Evolutionary conservation across 768 basidiomycete genomes (phyloP).

Genomic region (Polyporus arcularius): DNA sequence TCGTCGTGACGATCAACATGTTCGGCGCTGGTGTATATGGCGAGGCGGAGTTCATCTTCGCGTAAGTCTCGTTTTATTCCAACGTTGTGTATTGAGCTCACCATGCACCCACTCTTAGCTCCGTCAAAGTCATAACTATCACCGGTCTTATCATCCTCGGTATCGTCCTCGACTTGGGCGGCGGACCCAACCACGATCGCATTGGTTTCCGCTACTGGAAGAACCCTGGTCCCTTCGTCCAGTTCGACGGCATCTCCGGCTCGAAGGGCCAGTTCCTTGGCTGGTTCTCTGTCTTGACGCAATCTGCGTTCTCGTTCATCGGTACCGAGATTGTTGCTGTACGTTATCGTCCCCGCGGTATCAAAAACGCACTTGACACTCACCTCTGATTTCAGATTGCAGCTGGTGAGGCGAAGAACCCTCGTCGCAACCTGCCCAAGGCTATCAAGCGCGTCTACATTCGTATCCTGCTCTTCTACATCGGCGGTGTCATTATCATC

Average conservation of each 20-base stretch:
- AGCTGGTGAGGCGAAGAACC: constrained; percentile 91
- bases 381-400: constrained; percentile 57
- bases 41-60: constrained; percentile 86
- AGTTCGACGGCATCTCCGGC: constrained; percentile 65
- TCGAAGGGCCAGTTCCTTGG: constrained; percentile 76
- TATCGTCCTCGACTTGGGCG: constrained; percentile 82
- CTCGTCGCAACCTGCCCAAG: constrained; percentile 64
- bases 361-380: neutral
- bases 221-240: constrained; percentile 85
- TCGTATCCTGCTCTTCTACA: constrained; percentile 72
- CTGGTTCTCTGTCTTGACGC: constrained; percentile 70
- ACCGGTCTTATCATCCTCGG: constrained; percentile 59
- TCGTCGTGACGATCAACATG: constrained; percentile 77
- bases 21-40: constrained; percentile 79
- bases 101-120: constrained; percentile 33
- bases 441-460: constrained; percentile 64
- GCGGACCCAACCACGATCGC: constrained; percentile 80
- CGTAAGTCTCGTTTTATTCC: constrained; percentile 39
- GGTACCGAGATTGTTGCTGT: constrained; percentile 95
- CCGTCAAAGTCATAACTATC: constrained; percentile 90
- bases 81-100: neutral
- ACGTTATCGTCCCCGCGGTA: constrained; percentile 27
- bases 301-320: constrained; percentile 92
- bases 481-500: constrained; percentile 68
- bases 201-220: constrained; percentile 79